These are phyloP conservation scores for Canavalia ensiformis DNA, from an alignment of 306 rosid species.

Conservation along the genomic window DNA sequence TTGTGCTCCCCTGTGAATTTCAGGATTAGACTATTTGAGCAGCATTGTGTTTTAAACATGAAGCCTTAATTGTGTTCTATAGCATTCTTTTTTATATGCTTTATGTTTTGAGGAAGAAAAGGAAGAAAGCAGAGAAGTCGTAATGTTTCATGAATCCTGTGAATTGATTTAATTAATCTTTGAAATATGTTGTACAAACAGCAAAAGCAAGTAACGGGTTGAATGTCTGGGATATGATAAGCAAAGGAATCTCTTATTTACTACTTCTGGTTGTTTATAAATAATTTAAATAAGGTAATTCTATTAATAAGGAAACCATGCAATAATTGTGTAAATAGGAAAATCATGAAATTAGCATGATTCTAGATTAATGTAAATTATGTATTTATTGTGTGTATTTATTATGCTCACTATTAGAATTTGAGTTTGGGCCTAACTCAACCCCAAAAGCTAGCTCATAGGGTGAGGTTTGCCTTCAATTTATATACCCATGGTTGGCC, in stretches of 20 bases:
- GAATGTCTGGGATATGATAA: conserved; percentile 20
- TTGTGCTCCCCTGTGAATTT: conserved; percentile 17
- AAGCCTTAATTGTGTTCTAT: conserved; percentile 17
- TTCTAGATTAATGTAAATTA: too few species aligned
- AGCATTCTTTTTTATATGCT: not conserved
- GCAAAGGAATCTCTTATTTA: conserved; percentile 30
- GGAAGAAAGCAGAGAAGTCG: conserved; percentile 25
- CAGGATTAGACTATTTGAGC: conserved; percentile 15
- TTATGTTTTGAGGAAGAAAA: not conserved
- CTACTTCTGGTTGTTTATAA: not conserved
- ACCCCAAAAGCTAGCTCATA: too few species aligned
- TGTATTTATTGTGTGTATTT: too few species aligned
- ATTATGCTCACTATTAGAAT: too few species aligned
- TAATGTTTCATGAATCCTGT: conserved; percentile 22
- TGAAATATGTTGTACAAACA: conserved; percentile 22
- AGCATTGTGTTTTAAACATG: conserved; percentile 12
- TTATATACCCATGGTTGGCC: too few species aligned
- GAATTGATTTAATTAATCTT: conserved; percentile 30
- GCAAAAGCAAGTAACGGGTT: conserved; percentile 28
- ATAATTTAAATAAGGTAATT: too few species aligned
- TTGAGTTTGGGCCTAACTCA: too few species aligned
- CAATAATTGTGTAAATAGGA: too few species aligned
- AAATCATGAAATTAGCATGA: too few species aligned
- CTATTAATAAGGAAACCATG: too few species aligned
- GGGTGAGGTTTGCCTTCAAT: too few species aligned